Evolutionary conservation across 371 early-diverging fungal genomes (phyloP).

Genomic region (Rhizopus delemar): DNA sequence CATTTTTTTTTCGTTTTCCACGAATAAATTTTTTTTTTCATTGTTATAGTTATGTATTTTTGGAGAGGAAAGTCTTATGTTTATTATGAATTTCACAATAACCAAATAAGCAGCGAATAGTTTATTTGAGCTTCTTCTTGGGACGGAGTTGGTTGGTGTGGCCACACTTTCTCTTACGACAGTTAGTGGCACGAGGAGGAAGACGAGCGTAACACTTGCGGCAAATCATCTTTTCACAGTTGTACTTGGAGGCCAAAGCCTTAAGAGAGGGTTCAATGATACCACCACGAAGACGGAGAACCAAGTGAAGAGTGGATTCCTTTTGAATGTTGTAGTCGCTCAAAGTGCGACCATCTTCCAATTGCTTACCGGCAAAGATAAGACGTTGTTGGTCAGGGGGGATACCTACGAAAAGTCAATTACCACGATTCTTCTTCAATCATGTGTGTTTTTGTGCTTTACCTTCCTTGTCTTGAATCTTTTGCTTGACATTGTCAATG

Average conservation of each 20-base stretch:
- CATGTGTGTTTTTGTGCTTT: neutral
- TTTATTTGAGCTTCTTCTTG: slow-evolving; percentile 86
- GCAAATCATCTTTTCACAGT: slow-evolving; percentile 99
- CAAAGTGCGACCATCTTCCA: slow-evolving; percentile 96
- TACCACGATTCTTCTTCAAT: neutral
- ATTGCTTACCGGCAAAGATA: slow-evolving; percentile 99
- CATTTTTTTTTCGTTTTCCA: too few species aligned
- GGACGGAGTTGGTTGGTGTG: slow-evolving; percentile 98
- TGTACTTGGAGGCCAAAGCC: slow-evolving; percentile 97
- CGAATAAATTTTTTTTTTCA: too few species aligned
- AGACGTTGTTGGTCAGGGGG: slow-evolving; percentile 99
- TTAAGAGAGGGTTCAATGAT: slow-evolving; percentile 97
- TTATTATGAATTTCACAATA: neutral
- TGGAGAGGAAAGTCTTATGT: too few species aligned
- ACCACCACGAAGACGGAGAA: slow-evolving; percentile 96
- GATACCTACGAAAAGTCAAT: slow-evolving; percentile 62
- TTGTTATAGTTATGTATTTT: too few species aligned
- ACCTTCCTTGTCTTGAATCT: slow-evolving; percentile 97
- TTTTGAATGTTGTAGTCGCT: slow-evolving; percentile 91
- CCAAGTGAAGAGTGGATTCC: slow-evolving; percentile 98
- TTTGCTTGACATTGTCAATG: slow-evolving; percentile 96
- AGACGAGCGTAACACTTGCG: slow-evolving; percentile 99
- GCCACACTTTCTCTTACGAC: slow-evolving; percentile 99
- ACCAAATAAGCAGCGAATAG: slow-evolving; percentile 9
- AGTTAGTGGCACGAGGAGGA: slow-evolving; percentile 99